A percentile compares a stretch with the other conserved stretches of the same genome.
These are phyloP conservation scores for Fraxinus dipetala DNA, from an alignment of 305 asterid species.

Conservation along the genomic window DNA sequence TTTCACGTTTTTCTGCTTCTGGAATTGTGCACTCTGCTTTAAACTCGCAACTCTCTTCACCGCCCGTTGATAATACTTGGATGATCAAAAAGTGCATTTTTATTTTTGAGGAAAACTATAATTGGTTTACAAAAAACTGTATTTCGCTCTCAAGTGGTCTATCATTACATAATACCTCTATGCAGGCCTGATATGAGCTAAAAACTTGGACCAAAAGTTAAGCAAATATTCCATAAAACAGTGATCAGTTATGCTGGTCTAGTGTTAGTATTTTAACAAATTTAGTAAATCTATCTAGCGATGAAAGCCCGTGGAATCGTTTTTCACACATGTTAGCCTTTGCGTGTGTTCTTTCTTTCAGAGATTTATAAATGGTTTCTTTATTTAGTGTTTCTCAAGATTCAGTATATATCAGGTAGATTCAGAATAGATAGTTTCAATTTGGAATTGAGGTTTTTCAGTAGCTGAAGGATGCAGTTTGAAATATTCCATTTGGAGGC, in stretches of 20 bases:
- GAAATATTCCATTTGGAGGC: background rate
- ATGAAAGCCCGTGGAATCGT: background rate
- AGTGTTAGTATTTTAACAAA: too few relatives aligned
- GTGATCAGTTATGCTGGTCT: too few relatives aligned
- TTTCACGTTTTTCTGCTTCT: too few relatives aligned
- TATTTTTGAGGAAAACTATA: too few relatives aligned
- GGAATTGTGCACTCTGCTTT: too few relatives aligned
- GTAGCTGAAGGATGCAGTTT: background rate
- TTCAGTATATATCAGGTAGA: background rate
- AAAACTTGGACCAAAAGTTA: too few relatives aligned
- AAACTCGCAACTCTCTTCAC: background rate
- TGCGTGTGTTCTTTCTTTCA: background rate
- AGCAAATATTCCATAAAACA: too few relatives aligned
- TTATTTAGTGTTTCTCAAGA: background rate
- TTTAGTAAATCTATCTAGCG: too few relatives aligned
- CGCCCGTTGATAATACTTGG: too few relatives aligned
- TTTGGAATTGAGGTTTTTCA: background rate
- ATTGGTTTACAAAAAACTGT: background rate
- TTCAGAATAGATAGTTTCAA: background rate
- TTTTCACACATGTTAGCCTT: background rate
- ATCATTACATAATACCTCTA: too few relatives aligned
- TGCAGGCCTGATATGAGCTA: too few relatives aligned
- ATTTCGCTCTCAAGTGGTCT: background rate
- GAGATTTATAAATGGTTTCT: background rate
- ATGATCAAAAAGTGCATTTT: too few relatives aligned